phyloP scores from a whole-genome alignment of 176 grass and related monocot genomes.

The Tillandsia fasciculata region DNA sequence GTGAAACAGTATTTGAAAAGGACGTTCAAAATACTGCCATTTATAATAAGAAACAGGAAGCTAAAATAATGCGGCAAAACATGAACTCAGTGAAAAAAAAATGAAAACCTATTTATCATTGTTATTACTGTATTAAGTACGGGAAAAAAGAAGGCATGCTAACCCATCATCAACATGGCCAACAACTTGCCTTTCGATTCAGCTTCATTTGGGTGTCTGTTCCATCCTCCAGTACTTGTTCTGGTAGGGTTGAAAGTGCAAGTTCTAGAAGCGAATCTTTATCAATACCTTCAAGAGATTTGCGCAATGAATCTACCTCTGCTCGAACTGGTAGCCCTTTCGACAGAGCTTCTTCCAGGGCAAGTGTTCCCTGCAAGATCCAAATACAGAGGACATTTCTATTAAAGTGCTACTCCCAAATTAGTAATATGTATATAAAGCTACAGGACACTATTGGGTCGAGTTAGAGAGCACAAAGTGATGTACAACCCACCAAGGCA shows the following conservation, averaged over 20 bases:
- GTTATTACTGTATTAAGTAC: slow-evolving; percentile 1
- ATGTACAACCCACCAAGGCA: slow-evolving; percentile 49
- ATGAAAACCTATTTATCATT: background rate
- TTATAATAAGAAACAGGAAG: background rate
- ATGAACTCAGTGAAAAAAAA: slow-evolving; percentile 1
- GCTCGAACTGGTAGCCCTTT: slow-evolving; percentile 61
- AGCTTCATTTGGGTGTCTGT: slow-evolving; percentile 59
- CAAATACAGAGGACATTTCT: slow-evolving; percentile 12
- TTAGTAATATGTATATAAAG: background rate
- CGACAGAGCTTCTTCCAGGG: slow-evolving; percentile 79
- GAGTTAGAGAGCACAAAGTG: slow-evolving; percentile 1
- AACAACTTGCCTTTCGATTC: slow-evolving; percentile 60
- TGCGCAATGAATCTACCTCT: slow-evolving; percentile 59
- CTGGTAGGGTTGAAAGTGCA: slow-evolving; percentile 71
- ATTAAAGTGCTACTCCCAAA: background rate
- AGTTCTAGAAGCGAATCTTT: slow-evolving; percentile 88
- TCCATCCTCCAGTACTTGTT: slow-evolving; percentile 71
- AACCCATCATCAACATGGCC: slow-evolving; percentile 1
- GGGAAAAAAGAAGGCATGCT: slow-evolving; percentile 5
- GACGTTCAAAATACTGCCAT: background rate
- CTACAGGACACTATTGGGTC: background rate
- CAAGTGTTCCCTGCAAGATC: slow-evolving; percentile 53
- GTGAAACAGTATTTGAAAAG: background rate
- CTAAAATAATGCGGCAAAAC: background rate
- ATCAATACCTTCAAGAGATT: slow-evolving; percentile 81